phyloP scores from a whole-genome alignment of 306 rosid species.

The Casuarina glauca region DNA sequence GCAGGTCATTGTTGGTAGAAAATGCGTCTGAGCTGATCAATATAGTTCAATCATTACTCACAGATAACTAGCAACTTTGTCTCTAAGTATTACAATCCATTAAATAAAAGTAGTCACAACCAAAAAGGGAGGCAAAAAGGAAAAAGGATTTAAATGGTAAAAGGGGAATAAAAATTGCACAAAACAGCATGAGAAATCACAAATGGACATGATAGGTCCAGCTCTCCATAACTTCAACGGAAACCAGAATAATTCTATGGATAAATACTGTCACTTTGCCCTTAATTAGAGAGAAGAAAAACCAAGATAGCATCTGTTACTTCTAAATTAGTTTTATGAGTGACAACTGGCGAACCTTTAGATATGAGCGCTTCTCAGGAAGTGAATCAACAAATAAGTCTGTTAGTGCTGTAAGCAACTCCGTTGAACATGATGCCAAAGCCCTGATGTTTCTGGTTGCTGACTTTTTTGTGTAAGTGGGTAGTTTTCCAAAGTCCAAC shows the following conservation, averaged over 20 bases:
- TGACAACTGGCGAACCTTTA: slow-evolving; percentile 59
- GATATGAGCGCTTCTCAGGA: slow-evolving; percentile 40
- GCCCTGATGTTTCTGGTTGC: slow-evolving; percentile 72
- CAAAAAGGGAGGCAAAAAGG: neutral
- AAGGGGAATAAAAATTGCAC: neutral
- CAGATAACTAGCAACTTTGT: neutral
- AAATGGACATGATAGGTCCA: neutral
- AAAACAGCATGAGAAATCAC: neutral
- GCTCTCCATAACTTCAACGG: neutral
- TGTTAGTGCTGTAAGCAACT: slow-evolving; percentile 59
- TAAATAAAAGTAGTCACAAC: neutral
- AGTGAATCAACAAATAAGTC: slow-evolving; percentile 64
- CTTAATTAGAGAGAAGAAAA: slow-evolving; percentile 7
- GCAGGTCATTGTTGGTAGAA: neutral
- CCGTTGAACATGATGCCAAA: slow-evolving; percentile 57
- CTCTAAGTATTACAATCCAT: neutral
- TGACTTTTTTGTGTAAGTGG: slow-evolving; percentile 70
- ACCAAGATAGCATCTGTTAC: slow-evolving; percentile 8
- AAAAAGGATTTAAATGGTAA: neutral
- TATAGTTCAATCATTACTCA: neutral
- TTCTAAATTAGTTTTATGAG: slow-evolving; percentile 11
- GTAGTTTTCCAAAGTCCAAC: slow-evolving; percentile 35
- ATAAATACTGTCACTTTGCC: neutral
- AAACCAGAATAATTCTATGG: neutral
- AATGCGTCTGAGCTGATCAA: neutral